Evolutionary conservation across 164 flowering plant genomes (phyloP).

Genomic region (Cinnamomum chago): DNA sequence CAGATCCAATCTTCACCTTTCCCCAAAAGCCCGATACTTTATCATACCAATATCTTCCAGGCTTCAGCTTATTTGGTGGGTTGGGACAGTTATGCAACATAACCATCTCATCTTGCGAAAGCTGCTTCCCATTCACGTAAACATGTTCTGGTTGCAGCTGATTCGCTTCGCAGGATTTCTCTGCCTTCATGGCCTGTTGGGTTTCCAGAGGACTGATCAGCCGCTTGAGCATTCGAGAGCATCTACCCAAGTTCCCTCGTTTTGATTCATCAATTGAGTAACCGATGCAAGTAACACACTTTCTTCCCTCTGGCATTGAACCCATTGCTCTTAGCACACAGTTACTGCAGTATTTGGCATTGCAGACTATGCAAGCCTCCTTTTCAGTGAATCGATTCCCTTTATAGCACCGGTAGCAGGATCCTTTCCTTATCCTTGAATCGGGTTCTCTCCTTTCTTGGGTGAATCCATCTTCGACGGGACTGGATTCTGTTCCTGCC

Average conservation of each 20-base stretch:
- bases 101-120: conserved; percentile 71
- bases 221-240: conserved; percentile 82
- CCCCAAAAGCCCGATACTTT: conserved; percentile 99
- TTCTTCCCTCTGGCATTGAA: conserved; percentile 99
- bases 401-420: conserved; percentile 79
- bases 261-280: conserved; percentile 73
- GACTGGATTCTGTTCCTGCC: conserved; percentile 17
- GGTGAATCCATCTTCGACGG: conserved; percentile 20
- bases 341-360: conserved; percentile 83
- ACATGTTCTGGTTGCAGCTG: conserved; percentile 80
- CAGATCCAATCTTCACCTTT: conserved; percentile 55
- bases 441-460: conserved; percentile 27
- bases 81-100: conserved; percentile 63
- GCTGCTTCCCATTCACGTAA: conserved; percentile 74
- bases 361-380: conserved; percentile 92
- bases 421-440: conserved; percentile 50
- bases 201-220: conserved; percentile 74
- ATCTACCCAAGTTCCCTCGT: conserved; percentile 71
- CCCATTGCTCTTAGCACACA: conserved; percentile 99
- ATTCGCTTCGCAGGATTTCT: conserved; percentile 78
- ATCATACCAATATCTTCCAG: conserved; percentile 98
- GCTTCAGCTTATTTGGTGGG: conserved; percentile 92
- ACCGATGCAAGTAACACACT: conserved; percentile 91
- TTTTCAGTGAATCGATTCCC: conserved; percentile 87
- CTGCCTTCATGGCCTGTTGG: conserved; percentile 78